Evolutionary conservation across 192 early-diverging fungal species (phyloP).

Genomic region (Coemansia sp.): DNA sequence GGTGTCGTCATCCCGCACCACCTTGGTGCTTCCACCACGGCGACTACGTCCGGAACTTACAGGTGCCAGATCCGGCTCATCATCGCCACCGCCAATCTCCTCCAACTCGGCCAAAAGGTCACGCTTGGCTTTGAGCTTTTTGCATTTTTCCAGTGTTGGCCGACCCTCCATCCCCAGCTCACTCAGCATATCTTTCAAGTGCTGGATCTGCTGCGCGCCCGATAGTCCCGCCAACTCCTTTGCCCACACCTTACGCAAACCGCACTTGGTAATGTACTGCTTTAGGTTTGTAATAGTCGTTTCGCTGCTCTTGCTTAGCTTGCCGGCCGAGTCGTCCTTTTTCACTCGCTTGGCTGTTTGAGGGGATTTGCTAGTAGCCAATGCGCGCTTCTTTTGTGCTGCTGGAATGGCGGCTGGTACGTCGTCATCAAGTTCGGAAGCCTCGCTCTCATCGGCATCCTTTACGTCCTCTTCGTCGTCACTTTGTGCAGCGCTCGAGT

Average conservation of each 20-base stretch:
- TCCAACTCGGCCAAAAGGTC: constrained; percentile 62
- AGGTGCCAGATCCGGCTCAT: constrained; percentile 15
- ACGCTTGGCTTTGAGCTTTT: constrained; percentile 58
- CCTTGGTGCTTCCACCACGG: constrained; percentile 20
- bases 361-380: neutral
- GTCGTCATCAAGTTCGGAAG: constrained; percentile 24
- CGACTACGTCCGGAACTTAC: constrained; percentile 18
- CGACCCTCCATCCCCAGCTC: constrained; percentile 60
- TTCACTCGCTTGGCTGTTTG: constrained; percentile 24
- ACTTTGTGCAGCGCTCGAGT: neutral
- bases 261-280: constrained; percentile 54
- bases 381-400: constrained; percentile 13
- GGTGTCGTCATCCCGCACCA: constrained; percentile 17
- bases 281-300: constrained; percentile 46
- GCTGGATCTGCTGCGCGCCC: constrained; percentile 49
- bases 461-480: constrained; percentile 1
- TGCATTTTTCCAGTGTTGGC: constrained; percentile 64
- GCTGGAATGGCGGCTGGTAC: neutral
- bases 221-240: constrained; percentile 57
- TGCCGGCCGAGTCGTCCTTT: neutral
- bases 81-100: constrained; percentile 42
- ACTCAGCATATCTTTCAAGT: constrained; percentile 48
- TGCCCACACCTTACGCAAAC: constrained; percentile 55
- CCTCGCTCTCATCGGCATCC: constrained; percentile 9
- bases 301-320: constrained; percentile 18